phyloP scores from a whole-genome alignment of 805 yeast genomes.

The Zygoascus ofunaensis region DNA sequence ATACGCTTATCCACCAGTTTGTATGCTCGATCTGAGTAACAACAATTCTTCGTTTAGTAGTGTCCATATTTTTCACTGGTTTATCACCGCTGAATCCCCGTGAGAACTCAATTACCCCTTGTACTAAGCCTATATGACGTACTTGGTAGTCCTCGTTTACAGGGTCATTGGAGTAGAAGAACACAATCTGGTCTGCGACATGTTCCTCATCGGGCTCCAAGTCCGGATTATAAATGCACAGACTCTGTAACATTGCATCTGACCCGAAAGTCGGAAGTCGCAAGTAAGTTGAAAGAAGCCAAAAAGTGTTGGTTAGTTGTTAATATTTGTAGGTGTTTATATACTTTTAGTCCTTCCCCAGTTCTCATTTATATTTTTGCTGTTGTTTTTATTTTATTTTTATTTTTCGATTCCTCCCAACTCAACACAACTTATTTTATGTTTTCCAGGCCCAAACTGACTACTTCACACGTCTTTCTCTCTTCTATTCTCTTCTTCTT shows the following conservation, averaged over 20 bases:
- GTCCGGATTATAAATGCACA: constrained; percentile 34
- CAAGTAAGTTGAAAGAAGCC: too few relatives aligned
- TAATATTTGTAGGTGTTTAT: too few relatives aligned
- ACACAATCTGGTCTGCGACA: constrained; percentile 29
- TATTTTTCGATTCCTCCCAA: too few relatives aligned
- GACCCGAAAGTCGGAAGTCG: not conserved
- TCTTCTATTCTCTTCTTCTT: too few relatives aligned
- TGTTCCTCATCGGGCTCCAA: constrained; percentile 27
- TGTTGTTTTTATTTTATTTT: too few relatives aligned
- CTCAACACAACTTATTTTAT: too few relatives aligned
- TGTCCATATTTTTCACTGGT: constrained; percentile 24
- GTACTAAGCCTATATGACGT: constrained; percentile 35
- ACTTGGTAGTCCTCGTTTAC: constrained; percentile 28
- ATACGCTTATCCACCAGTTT: constrained; percentile 29
- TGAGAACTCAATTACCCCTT: constrained; percentile 30
- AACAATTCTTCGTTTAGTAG: constrained; percentile 28
- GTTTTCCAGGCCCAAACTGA: too few relatives aligned
- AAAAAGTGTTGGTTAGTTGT: not conserved
- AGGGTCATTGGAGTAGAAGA: constrained; percentile 21
- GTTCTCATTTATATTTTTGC: not conserved
- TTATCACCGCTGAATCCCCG: constrained; percentile 17
- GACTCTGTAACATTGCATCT: constrained; percentile 8
- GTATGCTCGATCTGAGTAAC: constrained; percentile 21
- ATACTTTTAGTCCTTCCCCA: too few relatives aligned
- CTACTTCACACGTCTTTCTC: too few relatives aligned